Conservation (phyloP, 2,329 filamentous ascomycete genomes). For the Pseudovirgaria hyperparasitica region DNA sequence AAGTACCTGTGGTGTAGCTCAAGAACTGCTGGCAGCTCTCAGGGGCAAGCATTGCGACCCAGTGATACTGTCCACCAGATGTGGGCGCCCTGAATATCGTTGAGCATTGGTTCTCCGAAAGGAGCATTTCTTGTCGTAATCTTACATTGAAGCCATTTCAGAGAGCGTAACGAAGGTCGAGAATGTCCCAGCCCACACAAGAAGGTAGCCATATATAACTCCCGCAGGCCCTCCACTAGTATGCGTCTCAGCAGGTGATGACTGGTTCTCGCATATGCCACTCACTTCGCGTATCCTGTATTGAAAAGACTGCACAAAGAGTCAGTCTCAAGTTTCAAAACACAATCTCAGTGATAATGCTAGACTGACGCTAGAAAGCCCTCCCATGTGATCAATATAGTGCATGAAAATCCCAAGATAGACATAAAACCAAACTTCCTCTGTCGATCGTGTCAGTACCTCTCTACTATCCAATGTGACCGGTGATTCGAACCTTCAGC, state of each 20-base stretch:
- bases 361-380: conserved; percentile 12
- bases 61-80: conserved; percentile 13
- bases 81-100: conserved; percentile 2
- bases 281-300: conserved; percentile 11
- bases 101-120: too few relatives aligned
- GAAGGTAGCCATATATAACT: conserved; percentile 22
- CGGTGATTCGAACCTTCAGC: conserved; percentile 16
- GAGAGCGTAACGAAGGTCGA: conserved; percentile 23
- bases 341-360: too few relatives aligned
- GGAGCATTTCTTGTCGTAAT: too few relatives aligned
- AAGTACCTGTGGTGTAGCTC: too few relatives aligned
- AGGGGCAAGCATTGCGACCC: too few relatives aligned
- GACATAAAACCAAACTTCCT: conserved; percentile 12
- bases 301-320: too few relatives aligned
- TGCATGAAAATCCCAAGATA: conserved; percentile 4
- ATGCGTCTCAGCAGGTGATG: too few relatives aligned
- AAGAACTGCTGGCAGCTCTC: too few relatives aligned
- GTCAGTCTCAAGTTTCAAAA: too few relatives aligned
- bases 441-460: too few relatives aligned
- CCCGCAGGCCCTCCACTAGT: conserved; percentile 24
- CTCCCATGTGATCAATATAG: conserved; percentile 5
- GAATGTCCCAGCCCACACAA: conserved; percentile 24
- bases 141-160: conserved; percentile 25
- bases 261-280: too few relatives aligned
- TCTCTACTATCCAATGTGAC: too few relatives aligned